Conservation (phyloP, 345 rosid genomes). For the Mangifera indica region DNA sequence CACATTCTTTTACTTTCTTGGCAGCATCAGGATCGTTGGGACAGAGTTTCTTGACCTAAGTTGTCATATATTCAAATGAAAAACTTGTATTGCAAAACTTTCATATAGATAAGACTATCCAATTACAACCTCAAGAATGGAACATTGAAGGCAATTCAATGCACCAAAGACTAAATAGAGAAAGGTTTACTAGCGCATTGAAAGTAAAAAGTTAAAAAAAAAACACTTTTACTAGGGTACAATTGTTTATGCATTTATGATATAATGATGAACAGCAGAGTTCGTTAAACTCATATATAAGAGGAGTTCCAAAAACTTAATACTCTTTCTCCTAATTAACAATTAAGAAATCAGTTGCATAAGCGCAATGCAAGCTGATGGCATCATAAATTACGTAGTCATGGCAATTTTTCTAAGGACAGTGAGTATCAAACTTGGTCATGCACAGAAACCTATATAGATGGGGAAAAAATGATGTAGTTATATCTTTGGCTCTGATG, state of each 20-base stretch:
- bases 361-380: background rate
- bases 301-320: too few species aligned
- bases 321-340: too few species aligned
- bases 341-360: too few species aligned
- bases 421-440: background rate
- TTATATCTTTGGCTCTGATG: background rate
- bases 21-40: conserved; percentile 97
- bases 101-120: background rate
- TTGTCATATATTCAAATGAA: conserved; percentile 22
- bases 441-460: background rate
- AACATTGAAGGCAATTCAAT: too few species aligned
- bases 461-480: background rate
- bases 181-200: background rate
- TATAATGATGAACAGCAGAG: too few species aligned
- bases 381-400: background rate
- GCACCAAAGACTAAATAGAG: background rate
- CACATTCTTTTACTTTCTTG: conserved; percentile 86
- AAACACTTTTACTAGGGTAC: too few species aligned
- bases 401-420: background rate
- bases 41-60: conserved; percentile 72
- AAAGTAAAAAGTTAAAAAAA: too few species aligned
- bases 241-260: too few species aligned
- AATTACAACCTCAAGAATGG: background rate
- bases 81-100: background rate
- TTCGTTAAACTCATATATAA: too few species aligned